phyloP scores from a whole-genome alignment of 805 yeast genomes.

The Maudiozyma barnettii region DNA sequence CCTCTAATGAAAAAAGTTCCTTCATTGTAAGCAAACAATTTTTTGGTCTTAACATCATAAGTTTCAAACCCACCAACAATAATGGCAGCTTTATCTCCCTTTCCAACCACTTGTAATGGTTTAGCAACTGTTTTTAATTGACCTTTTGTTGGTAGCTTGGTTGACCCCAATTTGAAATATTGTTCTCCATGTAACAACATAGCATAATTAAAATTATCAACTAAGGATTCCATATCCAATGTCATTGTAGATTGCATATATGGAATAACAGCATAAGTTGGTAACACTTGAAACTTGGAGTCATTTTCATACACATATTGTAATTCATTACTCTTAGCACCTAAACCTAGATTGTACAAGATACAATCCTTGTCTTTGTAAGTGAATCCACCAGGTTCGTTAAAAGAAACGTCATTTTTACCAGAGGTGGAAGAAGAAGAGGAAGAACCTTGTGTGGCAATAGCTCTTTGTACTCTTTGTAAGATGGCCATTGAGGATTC shows the following conservation, averaged over 20 bases:
- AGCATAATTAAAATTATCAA: slow-evolving; percentile 83
- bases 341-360: slow-evolving; percentile 81
- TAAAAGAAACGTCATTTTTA: slow-evolving; percentile 29
- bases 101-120: slow-evolving; percentile 71
- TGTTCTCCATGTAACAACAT: slow-evolving; percentile 92
- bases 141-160: slow-evolving; percentile 70
- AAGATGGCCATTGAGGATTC: slow-evolving; percentile 78
- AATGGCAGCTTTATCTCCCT: slow-evolving; percentile 73
- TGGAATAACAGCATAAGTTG: slow-evolving; percentile 86
- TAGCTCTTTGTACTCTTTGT: slow-evolving; percentile 42
- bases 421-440: not conserved
- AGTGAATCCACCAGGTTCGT: slow-evolving; percentile 31
- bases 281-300: slow-evolving; percentile 72
- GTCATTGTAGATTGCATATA: slow-evolving; percentile 58
- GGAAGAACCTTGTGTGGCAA: not conserved
- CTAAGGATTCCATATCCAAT: slow-evolving; percentile 47
- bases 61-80: slow-evolving; percentile 68
- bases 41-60: slow-evolving; percentile 57
- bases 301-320: slow-evolving; percentile 71
- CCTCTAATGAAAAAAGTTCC: slow-evolving; percentile 80
- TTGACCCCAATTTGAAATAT: slow-evolving; percentile 62
- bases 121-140: slow-evolving; percentile 47
- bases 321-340: slow-evolving; percentile 70
- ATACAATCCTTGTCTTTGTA: slow-evolving; percentile 65
- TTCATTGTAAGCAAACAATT: slow-evolving; percentile 66